These are phyloP conservation scores for Aspergillus tubingensis DNA, from an alignment of 2,329 filamentous ascomycete genomes.

Conservation along the genomic window DNA sequence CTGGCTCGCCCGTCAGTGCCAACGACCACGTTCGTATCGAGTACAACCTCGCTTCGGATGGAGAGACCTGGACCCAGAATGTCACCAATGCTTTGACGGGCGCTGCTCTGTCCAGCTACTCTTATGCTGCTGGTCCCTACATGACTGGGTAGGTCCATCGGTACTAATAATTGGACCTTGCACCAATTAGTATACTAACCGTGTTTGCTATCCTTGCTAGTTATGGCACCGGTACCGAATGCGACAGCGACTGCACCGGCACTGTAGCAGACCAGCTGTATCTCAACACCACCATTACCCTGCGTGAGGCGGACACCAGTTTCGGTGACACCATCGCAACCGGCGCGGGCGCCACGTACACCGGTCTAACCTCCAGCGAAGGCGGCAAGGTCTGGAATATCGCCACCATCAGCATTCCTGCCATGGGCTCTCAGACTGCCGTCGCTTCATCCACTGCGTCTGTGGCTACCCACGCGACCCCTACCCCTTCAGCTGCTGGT, in stretches of 20 bases:
- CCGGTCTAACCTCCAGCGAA: conserved; percentile 34
- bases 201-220: conserved; percentile 5
- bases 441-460: neutral
- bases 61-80: conserved; percentile 35
- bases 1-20: conserved; percentile 20
- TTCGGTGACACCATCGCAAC: conserved; percentile 29
- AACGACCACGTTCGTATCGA: conserved; percentile 37
- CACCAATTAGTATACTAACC: neutral
- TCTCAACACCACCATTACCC: conserved; percentile 43
- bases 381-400: conserved; percentile 44
- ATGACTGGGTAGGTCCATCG: conserved; percentile 34
- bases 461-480: neutral
- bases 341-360: conserved; percentile 38
- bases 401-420: conserved; percentile 37
- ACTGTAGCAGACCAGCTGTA: conserved; percentile 45
- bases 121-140: conserved; percentile 37
- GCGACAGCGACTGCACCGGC: conserved; percentile 40
- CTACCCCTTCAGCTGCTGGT: neutral
- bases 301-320: conserved; percentile 33
- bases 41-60: conserved; percentile 27
- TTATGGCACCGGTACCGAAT: conserved; percentile 47
- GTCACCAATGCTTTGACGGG: conserved; percentile 43
- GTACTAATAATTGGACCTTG: no score
- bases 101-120: conserved; percentile 36
- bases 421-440: conserved; percentile 26